phyloP scores from a whole-genome alignment of 495 filamentous ascomycete genomes.

The Penicillium argentinense region DNA sequence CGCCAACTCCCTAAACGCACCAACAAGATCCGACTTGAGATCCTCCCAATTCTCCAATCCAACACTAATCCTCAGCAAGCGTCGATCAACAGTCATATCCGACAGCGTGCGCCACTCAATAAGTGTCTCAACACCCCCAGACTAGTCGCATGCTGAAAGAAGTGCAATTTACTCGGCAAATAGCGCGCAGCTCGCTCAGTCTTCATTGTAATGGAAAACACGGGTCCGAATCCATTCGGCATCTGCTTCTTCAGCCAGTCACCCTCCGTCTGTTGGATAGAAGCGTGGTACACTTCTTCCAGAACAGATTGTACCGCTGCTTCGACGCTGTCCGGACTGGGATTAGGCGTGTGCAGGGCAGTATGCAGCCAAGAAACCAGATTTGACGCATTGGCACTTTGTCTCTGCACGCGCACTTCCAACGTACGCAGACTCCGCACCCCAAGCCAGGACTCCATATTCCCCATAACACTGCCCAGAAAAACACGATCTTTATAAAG shows the following conservation, averaged over 20 bases:
- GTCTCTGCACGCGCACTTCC: slow-evolving; percentile 74
- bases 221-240: slow-evolving; percentile 86
- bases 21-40: slow-evolving; percentile 70
- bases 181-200: slow-evolving; percentile 57
- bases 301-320: slow-evolving; percentile 54
- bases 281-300: slow-evolving; percentile 68
- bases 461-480: slow-evolving; percentile 87
- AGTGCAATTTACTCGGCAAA: slow-evolving; percentile 72
- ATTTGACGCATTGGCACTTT: slow-evolving; percentile 63
- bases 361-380: slow-evolving; percentile 71
- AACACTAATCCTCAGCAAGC: slow-evolving; percentile 77
- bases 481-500: slow-evolving; percentile 65
- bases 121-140: slow-evolving; percentile 92
- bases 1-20: slow-evolving; percentile 53
- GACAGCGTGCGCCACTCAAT: slow-evolving; percentile 74
- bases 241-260: slow-evolving; percentile 84
- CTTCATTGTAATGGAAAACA: slow-evolving; percentile 74
- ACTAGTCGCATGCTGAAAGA: slow-evolving; percentile 95
- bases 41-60: slow-evolving; percentile 90
- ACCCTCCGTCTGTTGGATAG: slow-evolving; percentile 63
- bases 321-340: slow-evolving; percentile 34
- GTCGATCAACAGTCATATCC: slow-evolving; percentile 68
- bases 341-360: slow-evolving; percentile 35
- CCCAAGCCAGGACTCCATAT: slow-evolving; percentile 88
- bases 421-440: slow-evolving; percentile 83